Percentiles rank a stretch among this genome's conserved stretches.
Conservation (phyloP, 106 monocot species). For the Dioscorea zingiberensis region DNA sequence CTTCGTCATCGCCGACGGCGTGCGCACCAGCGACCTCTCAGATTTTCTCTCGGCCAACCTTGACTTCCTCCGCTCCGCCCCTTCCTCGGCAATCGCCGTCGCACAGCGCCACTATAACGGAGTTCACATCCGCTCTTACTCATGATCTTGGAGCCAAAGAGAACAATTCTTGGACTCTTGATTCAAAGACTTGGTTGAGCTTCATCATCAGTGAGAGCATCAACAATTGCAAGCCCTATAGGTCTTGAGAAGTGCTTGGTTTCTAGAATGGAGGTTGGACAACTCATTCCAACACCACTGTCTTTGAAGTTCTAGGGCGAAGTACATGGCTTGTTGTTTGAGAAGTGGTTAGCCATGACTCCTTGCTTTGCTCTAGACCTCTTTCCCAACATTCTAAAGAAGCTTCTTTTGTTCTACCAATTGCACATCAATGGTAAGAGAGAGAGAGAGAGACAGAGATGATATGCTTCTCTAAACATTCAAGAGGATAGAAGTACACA, state of each 20-base stretch:
- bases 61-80: conserved; percentile 54
- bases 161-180: conserved; percentile 52
- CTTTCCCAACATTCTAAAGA: conserved; percentile 25
- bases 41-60: conserved; percentile 55
- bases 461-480: too few species aligned
- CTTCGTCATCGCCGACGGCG: conserved; percentile 86
- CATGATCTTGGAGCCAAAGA: conserved; percentile 55
- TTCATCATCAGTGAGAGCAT: conserved; percentile 23
- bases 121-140: conserved; percentile 87
- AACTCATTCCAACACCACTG: conserved; percentile 25
- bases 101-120: conserved; percentile 65
- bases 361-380: conserved; percentile 39
- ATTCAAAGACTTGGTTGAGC: not conserved
- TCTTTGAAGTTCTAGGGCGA: too few species aligned
- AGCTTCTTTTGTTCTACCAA: too few species aligned
- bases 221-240: conserved; percentile 42
- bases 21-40: conserved; percentile 68
- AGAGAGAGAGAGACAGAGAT: too few species aligned
- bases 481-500: too few species aligned
- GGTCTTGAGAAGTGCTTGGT: conserved; percentile 20
- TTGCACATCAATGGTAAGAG: too few species aligned
- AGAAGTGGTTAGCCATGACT: conserved; percentile 27
- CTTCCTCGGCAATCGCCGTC: conserved; percentile 42
- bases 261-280: conserved; percentile 39
- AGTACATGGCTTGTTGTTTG: conserved; percentile 10